Base-by-base conservation (phyloP, 75 land plant species). In the Gnetum montanum region DNA sequence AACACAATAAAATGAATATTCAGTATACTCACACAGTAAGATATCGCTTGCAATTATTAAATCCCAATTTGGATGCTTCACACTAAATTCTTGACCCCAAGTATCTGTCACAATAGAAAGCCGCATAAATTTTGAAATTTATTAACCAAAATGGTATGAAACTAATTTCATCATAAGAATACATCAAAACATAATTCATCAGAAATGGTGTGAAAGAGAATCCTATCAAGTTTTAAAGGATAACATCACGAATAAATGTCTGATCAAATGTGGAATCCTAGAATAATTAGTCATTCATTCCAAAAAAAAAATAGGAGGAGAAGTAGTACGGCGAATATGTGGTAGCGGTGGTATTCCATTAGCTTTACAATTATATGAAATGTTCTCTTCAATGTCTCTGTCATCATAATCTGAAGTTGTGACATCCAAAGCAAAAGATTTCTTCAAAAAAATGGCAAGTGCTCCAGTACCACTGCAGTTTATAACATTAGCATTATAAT, bases 391-490 rank as follows among this genome's bases (percentile, higher is more conserved):
- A 49, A 95, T 81, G 53, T 91, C 97, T 43, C 48, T 61, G 61
- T 95, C 99, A 76, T 86, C 71, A 68, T 70, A 90, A 69, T 95
- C 99, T 55, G 91, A 95, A 25, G 99, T 90, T 15, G 99, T 95
- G 49, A 95, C 86, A 56, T 90, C 92, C 26, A 76, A 53, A 43
- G 59, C 60, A 56, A 81, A 72, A 22, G 76, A 59, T 59, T 76
- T 90, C 47, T 61, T 66, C 56, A 95, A 54, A 61, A 83, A 95
- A 18, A 95, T 86, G 1, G 97, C 84, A 74, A 95, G 66, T 34
- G 99, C 96, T 52, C 99, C 99, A 53, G 99, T 95, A 24, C 99
- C 99, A 81, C 99, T 95, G 64, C 60, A 71, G 5, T 5, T 57
- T 33, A n/a, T 26, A n/a, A n/a, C n/a, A n/a, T n/a, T n/a, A n/a